Percentiles rank a stretch among this genome's conserved stretches.
These are phyloP conservation scores for Aspergillus tamarii DNA, from an alignment of 2,329 filamentous ascomycete genomes.

Conservation along the genomic window DNA sequence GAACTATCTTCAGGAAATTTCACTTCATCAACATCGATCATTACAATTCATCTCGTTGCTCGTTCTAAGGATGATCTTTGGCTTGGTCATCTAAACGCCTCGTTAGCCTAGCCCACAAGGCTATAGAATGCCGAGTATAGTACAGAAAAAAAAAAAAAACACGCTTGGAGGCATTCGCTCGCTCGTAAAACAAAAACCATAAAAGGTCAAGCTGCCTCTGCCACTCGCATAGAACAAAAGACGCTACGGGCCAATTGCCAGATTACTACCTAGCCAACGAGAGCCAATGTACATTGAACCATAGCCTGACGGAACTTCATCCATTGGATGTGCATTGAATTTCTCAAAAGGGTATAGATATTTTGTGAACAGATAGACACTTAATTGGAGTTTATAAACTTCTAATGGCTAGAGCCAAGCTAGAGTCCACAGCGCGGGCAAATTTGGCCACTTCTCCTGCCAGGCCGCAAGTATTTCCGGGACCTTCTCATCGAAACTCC, in stretches of 20 bases:
- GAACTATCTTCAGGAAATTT: not conserved
- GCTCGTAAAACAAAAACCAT: not conserved
- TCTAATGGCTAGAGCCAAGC: constrained; percentile 74
- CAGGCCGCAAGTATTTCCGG: constrained; percentile 88
- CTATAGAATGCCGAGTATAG: not conserved
- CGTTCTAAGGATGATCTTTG: not conserved
- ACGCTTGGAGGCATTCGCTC: not conserved
- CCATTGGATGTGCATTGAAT: not conserved
- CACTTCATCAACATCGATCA: not conserved
- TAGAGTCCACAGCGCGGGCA: constrained; percentile 91
- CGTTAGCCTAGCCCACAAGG: not conserved
- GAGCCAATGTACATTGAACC: no score
- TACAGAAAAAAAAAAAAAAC: no score
- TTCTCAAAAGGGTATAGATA: not conserved
- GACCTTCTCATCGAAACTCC: constrained; percentile 87
- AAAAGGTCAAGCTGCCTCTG: not conserved
- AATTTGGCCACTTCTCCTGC: constrained; percentile 92
- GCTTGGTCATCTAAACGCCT: not conserved
- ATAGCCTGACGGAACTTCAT: not conserved
- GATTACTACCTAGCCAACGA: not conserved
- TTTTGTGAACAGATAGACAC: not conserved
- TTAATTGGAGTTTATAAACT: not conserved
- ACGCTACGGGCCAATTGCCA: no score
- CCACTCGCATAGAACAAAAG: no score
- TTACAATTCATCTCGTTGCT: not conserved